Evolutionary conservation across 1,284 basidiomycete species (phyloP).

Genomic region (Calocybe gambosa): DNA sequence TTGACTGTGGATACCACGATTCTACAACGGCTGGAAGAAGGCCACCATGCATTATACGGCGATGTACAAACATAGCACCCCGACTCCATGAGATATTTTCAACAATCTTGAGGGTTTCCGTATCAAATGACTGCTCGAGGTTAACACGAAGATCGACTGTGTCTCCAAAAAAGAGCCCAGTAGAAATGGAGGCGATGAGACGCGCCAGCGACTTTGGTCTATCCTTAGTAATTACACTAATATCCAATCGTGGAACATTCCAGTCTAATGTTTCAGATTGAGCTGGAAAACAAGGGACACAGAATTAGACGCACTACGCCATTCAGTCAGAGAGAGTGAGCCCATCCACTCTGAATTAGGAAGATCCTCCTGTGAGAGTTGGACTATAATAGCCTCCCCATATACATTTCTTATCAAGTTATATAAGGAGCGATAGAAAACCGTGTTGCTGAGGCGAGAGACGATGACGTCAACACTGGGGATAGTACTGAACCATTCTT

Average conservation of each 20-base stretch:
- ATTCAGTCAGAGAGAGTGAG: constrained; percentile 47
- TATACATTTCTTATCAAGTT: constrained; percentile 9
- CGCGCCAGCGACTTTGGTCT: constrained; percentile 66
- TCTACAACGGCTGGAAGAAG: constrained; percentile 77
- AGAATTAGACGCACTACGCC: constrained; percentile 38
- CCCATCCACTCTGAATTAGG: constrained; percentile 60
- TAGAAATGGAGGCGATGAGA: constrained; percentile 56
- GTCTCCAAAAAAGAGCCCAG: constrained; percentile 65
- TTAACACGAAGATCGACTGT: constrained; percentile 57
- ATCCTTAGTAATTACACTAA: constrained; percentile 72
- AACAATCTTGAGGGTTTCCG: constrained; percentile 48
- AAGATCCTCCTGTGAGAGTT: constrained; percentile 48
- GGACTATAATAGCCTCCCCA: constrained; percentile 31
- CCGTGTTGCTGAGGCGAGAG: constrained; percentile 10
- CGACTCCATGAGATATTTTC: constrained; percentile 52
- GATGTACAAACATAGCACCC: constrained; percentile 55
- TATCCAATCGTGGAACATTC: constrained; percentile 60
- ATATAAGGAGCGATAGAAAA: constrained; percentile 8
- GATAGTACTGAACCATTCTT: constrained; percentile 14
- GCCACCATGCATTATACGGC: constrained; percentile 69
- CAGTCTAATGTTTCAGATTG: constrained; percentile 46
- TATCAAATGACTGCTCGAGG: constrained; percentile 68
- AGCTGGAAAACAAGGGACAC: constrained; percentile 1
- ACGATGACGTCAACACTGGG: constrained; percentile 13
- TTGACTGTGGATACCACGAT: constrained; percentile 74